phyloP scores from a whole-genome alignment of 2,329 filamentous ascomycete species.

The Fusarium sp. region DNA sequence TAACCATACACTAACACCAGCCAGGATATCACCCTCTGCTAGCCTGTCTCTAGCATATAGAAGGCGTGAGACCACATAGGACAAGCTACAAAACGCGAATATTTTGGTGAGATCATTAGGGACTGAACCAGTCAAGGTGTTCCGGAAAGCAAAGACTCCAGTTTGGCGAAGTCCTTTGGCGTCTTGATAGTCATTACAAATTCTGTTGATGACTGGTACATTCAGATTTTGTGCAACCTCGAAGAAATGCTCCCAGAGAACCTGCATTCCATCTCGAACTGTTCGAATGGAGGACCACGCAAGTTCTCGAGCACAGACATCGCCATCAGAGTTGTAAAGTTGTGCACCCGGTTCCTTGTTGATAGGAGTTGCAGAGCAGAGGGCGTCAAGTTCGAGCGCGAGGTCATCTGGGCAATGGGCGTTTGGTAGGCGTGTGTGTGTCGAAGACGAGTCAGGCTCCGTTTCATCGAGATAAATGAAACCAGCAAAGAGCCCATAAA shows the following conservation, averaged over 20 bases:
- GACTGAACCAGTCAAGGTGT: constrained; percentile 7
- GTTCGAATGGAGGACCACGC: constrained; percentile 24
- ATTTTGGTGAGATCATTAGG: constrained; percentile 24
- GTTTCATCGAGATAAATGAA: constrained; percentile 24
- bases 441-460: not conserved
- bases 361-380: not conserved
- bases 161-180: constrained; percentile 29
- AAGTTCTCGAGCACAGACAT: not conserved
- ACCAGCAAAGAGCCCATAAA: constrained; percentile 35
- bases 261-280: constrained; percentile 16
- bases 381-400: not conserved
- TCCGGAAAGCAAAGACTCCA: constrained; percentile 38
- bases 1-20: constrained; percentile 34
- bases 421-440: rapidly evolving
- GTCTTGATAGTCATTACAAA: constrained; percentile 14
- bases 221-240: not conserved
- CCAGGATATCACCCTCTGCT: constrained; percentile 13
- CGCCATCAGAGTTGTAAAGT: not conserved
- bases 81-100: constrained; percentile 43
- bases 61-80: constrained; percentile 36
- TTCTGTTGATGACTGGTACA: constrained; percentile 1
- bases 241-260: constrained; percentile 22
- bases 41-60: not conserved
- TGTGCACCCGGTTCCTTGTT: not conserved
- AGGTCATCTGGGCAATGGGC: not conserved